These are phyloP conservation scores for Dovyalis caffra DNA, from an alignment of 345 rosid species.

Conservation along the genomic window DNA sequence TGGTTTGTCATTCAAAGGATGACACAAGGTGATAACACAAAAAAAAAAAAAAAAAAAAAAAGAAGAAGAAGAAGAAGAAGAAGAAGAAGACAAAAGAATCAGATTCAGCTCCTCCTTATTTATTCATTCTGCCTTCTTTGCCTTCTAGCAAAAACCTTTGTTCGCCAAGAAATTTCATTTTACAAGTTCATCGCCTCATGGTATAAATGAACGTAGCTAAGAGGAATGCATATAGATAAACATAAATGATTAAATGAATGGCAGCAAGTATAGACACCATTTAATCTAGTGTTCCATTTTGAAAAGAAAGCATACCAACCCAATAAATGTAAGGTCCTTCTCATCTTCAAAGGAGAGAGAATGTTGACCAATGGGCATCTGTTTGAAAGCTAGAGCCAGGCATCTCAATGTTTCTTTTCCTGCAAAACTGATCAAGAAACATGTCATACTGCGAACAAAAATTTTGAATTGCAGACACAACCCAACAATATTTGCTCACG, in stretches of 20 bases:
- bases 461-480: neutral
- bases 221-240: neutral
- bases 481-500: neutral
- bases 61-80: too few relatives aligned
- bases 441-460: constrained; percentile 10
- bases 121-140: neutral
- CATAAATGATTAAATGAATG: neutral
- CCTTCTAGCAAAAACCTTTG: neutral
- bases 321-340: constrained; percentile 94
- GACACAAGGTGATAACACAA: too few relatives aligned
- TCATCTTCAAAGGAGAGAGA: constrained; percentile 73
- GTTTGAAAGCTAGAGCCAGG: constrained; percentile 83
- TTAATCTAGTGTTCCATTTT: constrained; percentile 4
- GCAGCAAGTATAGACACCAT: neutral
- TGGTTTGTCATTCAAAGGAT: too few relatives aligned
- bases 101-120: neutral
- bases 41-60: too few relatives aligned
- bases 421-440: constrained; percentile 70
- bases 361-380: constrained; percentile 72
- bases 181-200: neutral
- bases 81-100: neutral
- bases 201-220: neutral
- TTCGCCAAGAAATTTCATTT: neutral
- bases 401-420: constrained; percentile 94
- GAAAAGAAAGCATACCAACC: constrained; percentile 90